Evolutionary conservation across 1,139 yeast genomes (phyloP).

Genomic region (Saccharomycopsis hybrid): DNA sequence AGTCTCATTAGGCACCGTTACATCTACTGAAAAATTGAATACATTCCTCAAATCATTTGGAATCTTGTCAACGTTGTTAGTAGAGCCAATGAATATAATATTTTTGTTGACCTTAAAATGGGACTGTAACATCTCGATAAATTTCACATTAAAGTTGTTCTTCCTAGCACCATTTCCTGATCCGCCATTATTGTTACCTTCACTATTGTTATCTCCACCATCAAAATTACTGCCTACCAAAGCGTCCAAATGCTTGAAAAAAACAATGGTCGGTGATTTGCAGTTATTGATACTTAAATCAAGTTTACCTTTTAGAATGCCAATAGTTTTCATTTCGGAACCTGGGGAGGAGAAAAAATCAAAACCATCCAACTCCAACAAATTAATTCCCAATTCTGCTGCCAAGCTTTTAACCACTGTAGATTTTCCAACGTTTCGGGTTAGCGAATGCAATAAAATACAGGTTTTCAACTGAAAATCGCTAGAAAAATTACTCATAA

Average conservation of each 20-base stretch:
- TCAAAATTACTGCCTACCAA: slow-evolving; percentile 67
- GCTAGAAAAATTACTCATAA: slow-evolving; percentile 29
- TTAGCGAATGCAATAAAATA: slow-evolving; percentile 59
- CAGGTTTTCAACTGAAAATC: slow-evolving; percentile 46
- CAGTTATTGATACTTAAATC: slow-evolving; percentile 50
- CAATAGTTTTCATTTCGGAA: slow-evolving; percentile 74
- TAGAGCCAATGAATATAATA: slow-evolving; percentile 59
- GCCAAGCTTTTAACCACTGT: slow-evolving; percentile 53
- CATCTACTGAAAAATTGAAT: slow-evolving; percentile 69
- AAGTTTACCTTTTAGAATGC: slow-evolving; percentile 66
- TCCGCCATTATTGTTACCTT: slow-evolving; percentile 6
- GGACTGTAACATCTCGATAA: slow-evolving; percentile 46
- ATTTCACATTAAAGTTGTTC: slow-evolving; percentile 18
- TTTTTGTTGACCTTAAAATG: slow-evolving; percentile 36
- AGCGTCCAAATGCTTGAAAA: slow-evolving; percentile 68
- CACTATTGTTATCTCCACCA: slow-evolving; percentile 32
- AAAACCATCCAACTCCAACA: slow-evolving; percentile 65
- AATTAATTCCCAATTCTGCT: slow-evolving; percentile 56
- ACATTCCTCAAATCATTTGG: slow-evolving; percentile 61
- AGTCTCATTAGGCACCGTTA: slow-evolving; percentile 70
- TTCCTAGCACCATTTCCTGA: slow-evolving; percentile 26
- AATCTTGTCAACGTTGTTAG: slow-evolving; percentile 64
- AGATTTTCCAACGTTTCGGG: slow-evolving; percentile 76
- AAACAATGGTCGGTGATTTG: slow-evolving; percentile 40
- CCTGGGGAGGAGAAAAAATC: slow-evolving; percentile 46